These are phyloP conservation scores for Phytophthora fragariae DNA, from an alignment of 352 stramenopile genomes.

Conservation along the genomic window DNA sequence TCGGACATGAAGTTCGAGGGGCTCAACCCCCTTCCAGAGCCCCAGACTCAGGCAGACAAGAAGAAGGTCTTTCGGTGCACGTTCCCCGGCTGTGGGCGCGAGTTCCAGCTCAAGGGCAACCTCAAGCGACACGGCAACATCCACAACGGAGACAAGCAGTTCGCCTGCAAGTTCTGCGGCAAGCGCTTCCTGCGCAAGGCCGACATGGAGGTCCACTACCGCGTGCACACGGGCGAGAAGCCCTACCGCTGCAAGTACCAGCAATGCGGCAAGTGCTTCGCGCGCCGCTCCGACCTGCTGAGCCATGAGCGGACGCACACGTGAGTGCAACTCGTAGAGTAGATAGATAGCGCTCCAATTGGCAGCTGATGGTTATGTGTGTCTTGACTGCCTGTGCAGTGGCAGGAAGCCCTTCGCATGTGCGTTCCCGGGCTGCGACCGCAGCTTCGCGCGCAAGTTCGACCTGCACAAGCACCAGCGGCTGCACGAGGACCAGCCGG, in stretches of 20 bases:
- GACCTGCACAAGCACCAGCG: constrained; percentile 81
- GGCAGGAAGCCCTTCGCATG: constrained; percentile 74
- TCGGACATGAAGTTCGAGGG: background rate
- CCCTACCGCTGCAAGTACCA: constrained; percentile 67
- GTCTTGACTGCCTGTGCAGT: constrained; percentile 32
- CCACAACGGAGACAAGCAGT: constrained; percentile 67
- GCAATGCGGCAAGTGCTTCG: constrained; percentile 68
- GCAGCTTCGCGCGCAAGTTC: constrained; percentile 65
- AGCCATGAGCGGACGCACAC: constrained; percentile 80
- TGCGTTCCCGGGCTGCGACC: constrained; percentile 53
- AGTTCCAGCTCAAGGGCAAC: constrained; percentile 77
- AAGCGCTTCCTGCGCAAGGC: constrained; percentile 77
- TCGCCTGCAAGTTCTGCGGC: constrained; percentile 64
- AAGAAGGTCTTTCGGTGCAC: constrained; percentile 51
- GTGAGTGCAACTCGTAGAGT: constrained; percentile 6
- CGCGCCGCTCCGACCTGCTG: constrained; percentile 74
- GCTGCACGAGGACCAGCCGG: constrained; percentile 49
- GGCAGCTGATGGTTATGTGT: background rate
- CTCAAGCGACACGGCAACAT: constrained; percentile 69
- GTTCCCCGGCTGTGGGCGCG: constrained; percentile 59
- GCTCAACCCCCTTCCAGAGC: background rate
- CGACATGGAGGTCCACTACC: constrained; percentile 79
- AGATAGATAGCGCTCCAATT: constrained; percentile 21
- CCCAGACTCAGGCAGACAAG: background rate
- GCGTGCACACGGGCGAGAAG: constrained; percentile 82